phyloP scores from a whole-genome alignment of 352 stramenopile species.

The Pythium brassicae region DNA sequence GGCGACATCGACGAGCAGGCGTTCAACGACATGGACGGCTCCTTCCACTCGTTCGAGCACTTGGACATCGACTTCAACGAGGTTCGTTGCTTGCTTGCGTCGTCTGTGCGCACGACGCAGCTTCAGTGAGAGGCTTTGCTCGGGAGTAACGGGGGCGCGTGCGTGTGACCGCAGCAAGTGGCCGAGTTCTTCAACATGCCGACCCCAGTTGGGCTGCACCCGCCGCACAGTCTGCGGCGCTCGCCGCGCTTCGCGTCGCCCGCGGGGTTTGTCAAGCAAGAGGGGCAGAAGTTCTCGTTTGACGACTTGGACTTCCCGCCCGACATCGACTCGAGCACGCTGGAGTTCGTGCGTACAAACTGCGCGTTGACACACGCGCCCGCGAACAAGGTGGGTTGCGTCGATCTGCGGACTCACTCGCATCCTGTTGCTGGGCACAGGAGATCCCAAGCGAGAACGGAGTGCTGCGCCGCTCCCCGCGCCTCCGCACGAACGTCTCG shows the following conservation, averaged over 20 bases:
- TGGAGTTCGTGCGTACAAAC: slow-evolving; percentile 69
- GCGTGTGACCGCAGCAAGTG: slow-evolving; percentile 50
- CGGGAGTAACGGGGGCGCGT: background rate
- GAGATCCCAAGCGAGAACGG: slow-evolving; percentile 68
- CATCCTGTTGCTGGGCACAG: slow-evolving; percentile 22
- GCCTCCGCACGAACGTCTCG: slow-evolving; percentile 76
- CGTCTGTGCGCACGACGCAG: too few relatives aligned
- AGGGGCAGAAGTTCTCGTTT: slow-evolving; percentile 82
- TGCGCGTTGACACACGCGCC: too few relatives aligned
- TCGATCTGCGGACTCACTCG: too few relatives aligned
- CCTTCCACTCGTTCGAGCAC: slow-evolving; percentile 75
- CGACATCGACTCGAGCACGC: slow-evolving; percentile 62
- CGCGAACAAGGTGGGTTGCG: too few relatives aligned
- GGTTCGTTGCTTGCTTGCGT: slow-evolving; percentile 20
- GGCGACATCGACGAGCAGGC: slow-evolving; percentile 17
- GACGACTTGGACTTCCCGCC: slow-evolving; percentile 74
- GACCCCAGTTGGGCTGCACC: slow-evolving; percentile 53
- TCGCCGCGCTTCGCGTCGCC: slow-evolving; percentile 75
- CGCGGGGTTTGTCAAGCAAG: slow-evolving; percentile 56
- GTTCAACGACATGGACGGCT: slow-evolving; percentile 57
- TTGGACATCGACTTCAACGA: slow-evolving; percentile 87
- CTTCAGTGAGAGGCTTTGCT: too few relatives aligned
- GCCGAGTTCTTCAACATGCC: slow-evolving; percentile 80
- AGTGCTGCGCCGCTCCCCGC: slow-evolving; percentile 68
- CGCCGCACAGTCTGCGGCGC: slow-evolving; percentile 63